Evolutionary conservation across 78 protist species (phyloP), one percentile per base, ranked within the genome.

Genomic region (Dictyostelium citrinum): DNA sequence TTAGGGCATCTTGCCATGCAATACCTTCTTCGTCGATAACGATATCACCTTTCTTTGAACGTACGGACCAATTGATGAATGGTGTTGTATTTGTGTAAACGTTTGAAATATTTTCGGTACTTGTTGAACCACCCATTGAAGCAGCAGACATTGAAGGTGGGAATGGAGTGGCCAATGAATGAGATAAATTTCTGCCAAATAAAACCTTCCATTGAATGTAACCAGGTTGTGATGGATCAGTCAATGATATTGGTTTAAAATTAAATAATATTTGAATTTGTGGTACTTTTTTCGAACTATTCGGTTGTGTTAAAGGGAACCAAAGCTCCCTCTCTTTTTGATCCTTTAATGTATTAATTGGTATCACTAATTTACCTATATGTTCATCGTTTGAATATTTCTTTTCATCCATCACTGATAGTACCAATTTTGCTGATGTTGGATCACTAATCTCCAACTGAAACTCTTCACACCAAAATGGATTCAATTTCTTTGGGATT

Each of bases 391-490:
- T 61, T 27, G 74, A 58, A 35, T 86, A 86, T n/a, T 77, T 86
- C 46, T 86, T 86, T 27, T 86, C 92, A 61, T 86, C 92, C 29
- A 86, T 86, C 1, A 86, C 75, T 11, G 78, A 41, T 7, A 86
- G 16, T 3, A 86, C 33, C 22, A 86, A 51, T 64, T 86, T 86
- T n/a, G 81, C 81, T 22, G 67, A 20, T 7, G 17, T 20, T 22
- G 84, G 70, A 77, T 86, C 92, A 29, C 7, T 12, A 2, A 86
- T 74, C 9, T 86, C 92, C 61, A 86, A 43, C 33, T 61, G 60
- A 64, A 86, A 86, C 46, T 86, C 92, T 60, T 86, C 92, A 77
- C 92, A 86, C 92, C 92, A 86, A 77, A 86, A 86, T 55, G 92
- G 92, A 86, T 86, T 86, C 14, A 86, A 45, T 31, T 86, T 86